Evolutionary conservation across 2,329 filamentous ascomycete species (phyloP).

Genomic region (Calonectria montana): DNA sequence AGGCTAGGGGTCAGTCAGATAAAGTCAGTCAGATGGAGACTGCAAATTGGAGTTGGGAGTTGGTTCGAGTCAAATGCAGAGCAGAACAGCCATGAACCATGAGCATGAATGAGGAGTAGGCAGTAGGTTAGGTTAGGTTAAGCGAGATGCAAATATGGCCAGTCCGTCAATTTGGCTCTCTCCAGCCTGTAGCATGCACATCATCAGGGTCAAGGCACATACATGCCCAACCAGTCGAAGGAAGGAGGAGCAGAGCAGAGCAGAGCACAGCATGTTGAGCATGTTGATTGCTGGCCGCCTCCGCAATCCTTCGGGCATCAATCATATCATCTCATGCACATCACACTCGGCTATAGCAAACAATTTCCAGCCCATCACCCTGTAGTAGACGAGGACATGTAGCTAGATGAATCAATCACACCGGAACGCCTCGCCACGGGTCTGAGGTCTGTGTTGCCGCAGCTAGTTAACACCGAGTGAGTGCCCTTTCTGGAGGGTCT

Average conservation of each 20-base stretch:
- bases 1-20: neutral
- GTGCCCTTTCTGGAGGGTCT: neutral
- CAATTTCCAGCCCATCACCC: neutral
- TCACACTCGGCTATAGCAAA: neutral
- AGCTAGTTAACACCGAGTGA: neutral
- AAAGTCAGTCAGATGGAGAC: too few species aligned
- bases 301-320: neutral
- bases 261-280: too few species aligned
- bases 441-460: neutral
- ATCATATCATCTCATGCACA: too few species aligned
- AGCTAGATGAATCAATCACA: slow-evolving; percentile 2
- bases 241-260: too few species aligned
- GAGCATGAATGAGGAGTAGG: too few species aligned
- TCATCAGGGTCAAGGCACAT: too few species aligned
- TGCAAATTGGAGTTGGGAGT: too few species aligned
- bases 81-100: too few species aligned
- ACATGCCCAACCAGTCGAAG: neutral
- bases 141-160: too few species aligned
- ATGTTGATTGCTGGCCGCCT: neutral
- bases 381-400: neutral
- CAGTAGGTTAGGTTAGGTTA: too few species aligned
- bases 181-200: neutral
- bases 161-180: too few species aligned
- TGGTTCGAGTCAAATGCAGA: too few species aligned
- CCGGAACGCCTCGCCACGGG: neutral